Evolutionary conservation across 2,329 filamentous ascomycete species (phyloP).

Genomic region (Colletotrichum sansevieriae): DNA sequence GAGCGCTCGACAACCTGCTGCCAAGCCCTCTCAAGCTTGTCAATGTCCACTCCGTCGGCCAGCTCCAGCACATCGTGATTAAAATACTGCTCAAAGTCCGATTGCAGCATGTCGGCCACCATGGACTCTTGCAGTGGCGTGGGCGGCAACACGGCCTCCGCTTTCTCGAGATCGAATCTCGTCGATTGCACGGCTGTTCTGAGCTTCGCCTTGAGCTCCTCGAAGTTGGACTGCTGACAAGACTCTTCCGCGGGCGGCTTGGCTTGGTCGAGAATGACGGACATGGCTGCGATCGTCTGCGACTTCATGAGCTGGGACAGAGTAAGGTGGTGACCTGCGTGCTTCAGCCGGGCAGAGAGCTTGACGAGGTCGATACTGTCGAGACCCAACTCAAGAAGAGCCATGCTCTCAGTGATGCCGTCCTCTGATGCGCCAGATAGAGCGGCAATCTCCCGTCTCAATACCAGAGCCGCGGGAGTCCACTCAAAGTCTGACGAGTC

Average conservation of each 20-base stretch:
- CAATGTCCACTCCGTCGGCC: slow-evolving; percentile 63
- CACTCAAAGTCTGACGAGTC: slow-evolving; percentile 63
- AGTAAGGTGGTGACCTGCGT: slow-evolving; percentile 69
- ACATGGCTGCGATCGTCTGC: slow-evolving; percentile 75
- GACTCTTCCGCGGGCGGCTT: slow-evolving; percentile 39
- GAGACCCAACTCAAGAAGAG: slow-evolving; percentile 85
- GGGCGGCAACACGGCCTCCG: slow-evolving; percentile 76
- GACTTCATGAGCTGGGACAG: slow-evolving; percentile 84
- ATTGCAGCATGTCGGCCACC: slow-evolving; percentile 84
- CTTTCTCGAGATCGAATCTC: slow-evolving; percentile 51
- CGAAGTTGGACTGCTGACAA: slow-evolving; percentile 32
- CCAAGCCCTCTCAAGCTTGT: slow-evolving; percentile 73
- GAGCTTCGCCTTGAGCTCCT: slow-evolving; percentile 51
- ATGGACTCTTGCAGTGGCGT: slow-evolving; percentile 91
- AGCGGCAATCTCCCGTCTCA: slow-evolving; percentile 73
- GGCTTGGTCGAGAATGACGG: slow-evolving; percentile 45
- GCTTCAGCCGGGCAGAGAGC: slow-evolving; percentile 78
- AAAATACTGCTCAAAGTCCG: slow-evolving; percentile 82
- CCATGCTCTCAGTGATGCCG: slow-evolving; percentile 68
- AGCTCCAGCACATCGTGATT: slow-evolving; percentile 85
- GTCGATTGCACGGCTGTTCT: slow-evolving; percentile 52
- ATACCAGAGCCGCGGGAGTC: slow-evolving; percentile 62
- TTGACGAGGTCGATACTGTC: slow-evolving; percentile 96
- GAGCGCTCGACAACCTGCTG: slow-evolving; percentile 67
- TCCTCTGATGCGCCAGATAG: slow-evolving; percentile 68